Base-by-base conservation (phyloP, 2,329 filamentous ascomycete genomes). In the Sporothrix globosa region DNA sequence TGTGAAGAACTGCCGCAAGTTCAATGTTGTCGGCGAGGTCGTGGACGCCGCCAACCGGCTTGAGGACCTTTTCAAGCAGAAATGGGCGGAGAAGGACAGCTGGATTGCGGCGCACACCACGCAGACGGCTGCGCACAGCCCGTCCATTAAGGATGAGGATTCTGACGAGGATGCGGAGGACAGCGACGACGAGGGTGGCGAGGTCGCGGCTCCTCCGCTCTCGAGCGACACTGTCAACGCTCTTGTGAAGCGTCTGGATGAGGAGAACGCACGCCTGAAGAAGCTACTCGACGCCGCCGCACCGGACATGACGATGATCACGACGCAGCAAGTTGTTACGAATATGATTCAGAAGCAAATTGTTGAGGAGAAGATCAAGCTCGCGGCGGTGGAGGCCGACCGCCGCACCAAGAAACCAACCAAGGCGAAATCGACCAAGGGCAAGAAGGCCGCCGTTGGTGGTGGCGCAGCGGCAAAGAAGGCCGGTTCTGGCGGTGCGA, bases 1-100 rank as follows among this genome's bases (percentile, higher is more conserved):
- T 74, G 90, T 97, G 76, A 85, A 88, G 75, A 99, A 99, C 79
- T 97, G 95, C 79, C 93, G 89, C 83, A 90, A 91, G 73, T 99
- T 98, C 86, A 99, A 99, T 75, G 83, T 74, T 0, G 70, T 68
- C 1, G 73, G 74, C 19, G 73, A 75, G 14, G 72, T 74, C 10
- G 72, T 74, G 10, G 67, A 72, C 41, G 84, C 91, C 74, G 95
- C 92, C 14, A 88, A 91, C 75, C 83, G 89, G 71, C 83, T 97
- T 3, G 89, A 97, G 78, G 85, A 87, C 4, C 77, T 95, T 0
- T 97, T 97, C 80, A 89, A 92, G 72, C 79, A 80, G 5, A 86
- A 93, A 76, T 93, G 95, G 89, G 84, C 85, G 9, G 88, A 90
- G 76, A 97, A 97, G 81, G 86, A 91, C 21, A 86, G 88, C 50